phyloP scores from a whole-genome alignment of 169 alveolate genomes.

The Cyclospora cayetanensis region DNA sequence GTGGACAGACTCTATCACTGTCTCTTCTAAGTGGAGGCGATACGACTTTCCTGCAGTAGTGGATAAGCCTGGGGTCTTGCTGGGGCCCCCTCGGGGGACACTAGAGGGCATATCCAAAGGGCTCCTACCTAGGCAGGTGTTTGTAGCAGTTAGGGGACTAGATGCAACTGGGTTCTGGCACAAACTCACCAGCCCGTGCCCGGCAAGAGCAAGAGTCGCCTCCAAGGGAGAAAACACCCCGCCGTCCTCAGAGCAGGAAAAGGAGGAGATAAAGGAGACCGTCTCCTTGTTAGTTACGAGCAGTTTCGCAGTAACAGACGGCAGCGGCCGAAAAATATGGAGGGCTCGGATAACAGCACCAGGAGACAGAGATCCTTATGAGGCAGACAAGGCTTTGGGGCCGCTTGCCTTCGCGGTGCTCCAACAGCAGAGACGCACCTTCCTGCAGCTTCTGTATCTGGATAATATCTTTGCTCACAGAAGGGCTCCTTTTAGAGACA shows the following conservation, averaged over 20 bases:
- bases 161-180: constrained; percentile 15
- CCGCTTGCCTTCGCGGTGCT: constrained; percentile 28
- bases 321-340: constrained; percentile 1
- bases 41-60: neutral
- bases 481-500: neutral
- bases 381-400: neutral
- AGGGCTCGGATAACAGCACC: constrained; percentile 22
- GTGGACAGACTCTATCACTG: neutral
- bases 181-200: constrained; percentile 10
- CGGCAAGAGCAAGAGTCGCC: neutral
- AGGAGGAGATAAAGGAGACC: neutral
- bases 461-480: constrained; percentile 2
- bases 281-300: neutral
- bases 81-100: constrained; percentile 46
- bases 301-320: neutral
- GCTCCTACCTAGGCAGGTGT: neutral
- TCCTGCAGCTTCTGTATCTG: neutral
- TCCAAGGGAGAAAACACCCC: neutral
- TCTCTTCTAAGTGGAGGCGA: neutral
- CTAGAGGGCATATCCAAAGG: neutral
- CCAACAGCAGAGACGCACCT: constrained; percentile 3
- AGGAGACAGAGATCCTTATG: neutral
- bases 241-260: neutral
- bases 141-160: neutral
- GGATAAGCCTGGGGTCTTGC: constrained; percentile 12